Evolutionary conservation across 257 asterid species (phyloP).

Genomic region (Ilex asprella): DNA sequence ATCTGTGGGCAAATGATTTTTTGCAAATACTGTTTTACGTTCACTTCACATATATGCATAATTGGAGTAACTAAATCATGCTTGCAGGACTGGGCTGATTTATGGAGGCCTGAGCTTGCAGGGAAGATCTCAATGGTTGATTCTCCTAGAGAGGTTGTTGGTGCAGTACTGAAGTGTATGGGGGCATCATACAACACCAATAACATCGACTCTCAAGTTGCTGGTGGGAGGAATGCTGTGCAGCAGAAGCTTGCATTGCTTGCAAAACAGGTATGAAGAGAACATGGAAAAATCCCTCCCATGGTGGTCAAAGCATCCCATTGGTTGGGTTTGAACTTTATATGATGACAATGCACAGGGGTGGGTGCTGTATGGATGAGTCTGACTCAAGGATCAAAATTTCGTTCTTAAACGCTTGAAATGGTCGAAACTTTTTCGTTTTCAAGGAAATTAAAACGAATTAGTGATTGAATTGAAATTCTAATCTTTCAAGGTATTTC

Average conservation of each 20-base stretch:
- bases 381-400: too few species aligned
- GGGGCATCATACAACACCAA: slow-evolving; percentile 86
- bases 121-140: slow-evolving; percentile 93
- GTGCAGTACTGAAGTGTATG: slow-evolving; percentile 79
- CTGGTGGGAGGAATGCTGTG: slow-evolving; percentile 74
- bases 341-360: too few species aligned
- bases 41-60: neutral
- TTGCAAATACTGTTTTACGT: too few species aligned
- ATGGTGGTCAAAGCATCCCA: too few species aligned
- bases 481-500: too few species aligned
- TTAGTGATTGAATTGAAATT: too few species aligned
- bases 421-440: too few species aligned
- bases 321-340: too few species aligned
- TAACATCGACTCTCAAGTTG: slow-evolving; percentile 55
- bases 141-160: slow-evolving; percentile 84
- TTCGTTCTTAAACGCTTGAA: too few species aligned
- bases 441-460: too few species aligned
- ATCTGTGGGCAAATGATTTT: neutral
- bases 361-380: too few species aligned
- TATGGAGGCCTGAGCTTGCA: slow-evolving; percentile 91
- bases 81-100: slow-evolving; percentile 92
- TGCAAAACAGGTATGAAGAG: slow-evolving; percentile 56
- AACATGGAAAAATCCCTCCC: neutral
- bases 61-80: neutral
- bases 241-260: slow-evolving; percentile 58